Evolutionary conservation across 176 grass and related monocot species (phyloP), one percentile per base, ranked within the genome.

Genomic region (Saccharum spontaneum): DNA sequence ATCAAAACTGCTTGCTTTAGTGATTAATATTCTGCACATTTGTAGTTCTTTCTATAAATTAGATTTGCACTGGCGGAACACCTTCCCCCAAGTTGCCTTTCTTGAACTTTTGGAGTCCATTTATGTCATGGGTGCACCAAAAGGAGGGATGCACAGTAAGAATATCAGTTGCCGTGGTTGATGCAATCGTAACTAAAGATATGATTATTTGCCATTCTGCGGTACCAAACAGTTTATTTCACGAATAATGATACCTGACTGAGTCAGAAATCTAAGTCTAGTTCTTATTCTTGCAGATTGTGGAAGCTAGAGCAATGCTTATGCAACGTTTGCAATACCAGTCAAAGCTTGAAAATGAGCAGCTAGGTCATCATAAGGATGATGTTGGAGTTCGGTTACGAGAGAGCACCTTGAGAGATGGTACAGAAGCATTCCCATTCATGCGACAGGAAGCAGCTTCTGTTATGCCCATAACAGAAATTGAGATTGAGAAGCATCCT

Each of bases 301-400:
- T 97, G 78, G 94, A 97, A 83, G 94, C 92, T 83, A 90, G 94
- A 87, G 85, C 79, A 44, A 92, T 97, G 94, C 89, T 97, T 86
- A 88, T 95, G 89, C 92, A 94, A 76, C 48, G 73, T 23, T 80
- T 92, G 68, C 92, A 94, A 48, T 89, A 83, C 75, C 87, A 88
- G 81, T 86, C 85, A 52, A 97, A 94, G 68, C 45, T 83, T 26
- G 89, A 92, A 88, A 85, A 59, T 71, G 86, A 94, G 69, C 84
- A 85, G 28, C 43, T 85, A 54, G 71, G 17, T 26, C 75, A 82
- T 74, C 67, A 31, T 67, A 90, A 86, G 82, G 91, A 83, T 66
- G 82, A 71, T 54, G 59, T 11, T 39, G 67, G 68, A 69, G 22
- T 67, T 49, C 82, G 67, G 66, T 73, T 52, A 31, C 49, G 68